Evolutionary conservation across 805 yeast genomes (phyloP).

Genomic region (Candida khao-thaluensis): DNA sequence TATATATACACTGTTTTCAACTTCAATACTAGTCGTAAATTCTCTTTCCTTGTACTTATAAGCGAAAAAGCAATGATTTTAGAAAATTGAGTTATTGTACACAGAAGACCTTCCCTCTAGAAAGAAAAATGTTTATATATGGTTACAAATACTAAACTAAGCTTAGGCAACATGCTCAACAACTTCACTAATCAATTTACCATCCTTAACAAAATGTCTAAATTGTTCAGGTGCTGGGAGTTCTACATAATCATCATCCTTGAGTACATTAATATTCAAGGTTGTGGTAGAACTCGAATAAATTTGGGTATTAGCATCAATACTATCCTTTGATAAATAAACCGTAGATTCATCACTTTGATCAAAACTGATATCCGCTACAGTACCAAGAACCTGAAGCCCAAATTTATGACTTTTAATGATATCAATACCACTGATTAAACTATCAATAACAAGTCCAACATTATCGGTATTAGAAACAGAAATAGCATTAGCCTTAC

Average conservation of each 20-base stretch:
- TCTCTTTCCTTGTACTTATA: no score
- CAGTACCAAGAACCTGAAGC: slow-evolving; percentile 75
- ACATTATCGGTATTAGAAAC: slow-evolving; percentile 68
- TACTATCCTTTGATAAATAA: slow-evolving; percentile 70
- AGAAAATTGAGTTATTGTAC: no score
- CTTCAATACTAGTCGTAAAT: no score
- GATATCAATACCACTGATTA: slow-evolving; percentile 84
- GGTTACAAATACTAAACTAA: background rate
- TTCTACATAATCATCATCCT: slow-evolving; percentile 74
- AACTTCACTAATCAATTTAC: slow-evolving; percentile 64
- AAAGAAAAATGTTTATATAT: no score
- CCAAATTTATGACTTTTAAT: slow-evolving; percentile 82
- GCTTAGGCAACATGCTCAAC: slow-evolving; percentile 73
- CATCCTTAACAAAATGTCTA: slow-evolving; percentile 63
- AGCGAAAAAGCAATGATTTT: no score
- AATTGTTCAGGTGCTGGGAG: slow-evolving; percentile 90
- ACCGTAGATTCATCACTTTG: slow-evolving; percentile 84
- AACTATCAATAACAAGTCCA: slow-evolving; percentile 78
- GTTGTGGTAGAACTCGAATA: slow-evolving; percentile 85
- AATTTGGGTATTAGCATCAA: slow-evolving; percentile 62
- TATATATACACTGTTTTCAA: no score
- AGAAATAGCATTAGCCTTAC: slow-evolving; percentile 88
- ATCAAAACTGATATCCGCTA: slow-evolving; percentile 84
- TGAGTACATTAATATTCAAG: slow-evolving; percentile 81
- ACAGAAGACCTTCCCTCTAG: no score